Evolutionary conservation across 495 filamentous ascomycete species (phyloP).

Genomic region (Amniculicola lignicola): DNA sequence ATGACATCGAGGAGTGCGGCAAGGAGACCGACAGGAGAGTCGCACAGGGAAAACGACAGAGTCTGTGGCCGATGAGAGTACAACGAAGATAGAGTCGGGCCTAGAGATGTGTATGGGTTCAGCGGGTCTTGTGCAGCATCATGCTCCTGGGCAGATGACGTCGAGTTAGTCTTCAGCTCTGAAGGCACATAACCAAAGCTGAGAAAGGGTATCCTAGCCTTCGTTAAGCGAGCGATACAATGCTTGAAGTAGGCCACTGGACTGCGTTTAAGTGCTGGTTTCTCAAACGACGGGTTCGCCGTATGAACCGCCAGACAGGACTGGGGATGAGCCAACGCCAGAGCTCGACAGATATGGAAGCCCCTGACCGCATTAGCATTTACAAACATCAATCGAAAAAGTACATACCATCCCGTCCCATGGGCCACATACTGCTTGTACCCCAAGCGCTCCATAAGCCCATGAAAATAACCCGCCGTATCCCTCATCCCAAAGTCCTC

Average conservation of each 20-base stretch:
- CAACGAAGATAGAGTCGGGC: conserved; percentile 12
- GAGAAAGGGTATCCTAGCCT: conserved; percentile 27
- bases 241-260: conserved; percentile 34
- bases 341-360: conserved; percentile 40
- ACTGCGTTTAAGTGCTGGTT: conserved; percentile 33
- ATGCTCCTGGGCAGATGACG: background rate
- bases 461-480: conserved; percentile 39
- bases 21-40: conserved; percentile 41
- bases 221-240: conserved; percentile 33
- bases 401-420: conserved; percentile 41
- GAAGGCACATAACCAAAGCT: conserved; percentile 39
- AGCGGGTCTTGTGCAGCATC: background rate
- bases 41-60: conserved; percentile 39
- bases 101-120: background rate
- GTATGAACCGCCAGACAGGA: conserved; percentile 41
- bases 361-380: conserved; percentile 36
- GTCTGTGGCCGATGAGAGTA: conserved; percentile 40
- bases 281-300: conserved; percentile 36
- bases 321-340: conserved; percentile 36
- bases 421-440: conserved; percentile 41
- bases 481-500: conserved; percentile 37
- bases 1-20: conserved; percentile 39
- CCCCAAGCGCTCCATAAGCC: conserved; percentile 40
- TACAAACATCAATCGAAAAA: background rate
- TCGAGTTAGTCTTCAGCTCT: conserved; percentile 1